Conservation (phyloP, 805 yeast genomes). For the Starmerella stigmatis region DNA sequence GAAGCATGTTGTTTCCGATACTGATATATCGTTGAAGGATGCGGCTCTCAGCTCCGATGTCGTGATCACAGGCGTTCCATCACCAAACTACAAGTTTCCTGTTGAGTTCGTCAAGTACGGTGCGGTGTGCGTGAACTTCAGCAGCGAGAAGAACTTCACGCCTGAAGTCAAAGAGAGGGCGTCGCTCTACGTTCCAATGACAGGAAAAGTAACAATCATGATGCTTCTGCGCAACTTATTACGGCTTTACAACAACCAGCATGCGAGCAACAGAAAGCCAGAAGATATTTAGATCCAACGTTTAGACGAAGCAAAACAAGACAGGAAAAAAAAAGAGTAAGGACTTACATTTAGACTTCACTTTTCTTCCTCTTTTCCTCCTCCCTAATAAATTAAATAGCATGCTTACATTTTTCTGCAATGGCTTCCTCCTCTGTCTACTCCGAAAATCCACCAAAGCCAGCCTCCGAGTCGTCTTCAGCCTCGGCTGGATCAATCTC, state of each 20-base stretch:
- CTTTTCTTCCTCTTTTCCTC: not conserved
- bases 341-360: not conserved
- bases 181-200: conserved; percentile 84
- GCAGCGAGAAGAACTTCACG: conserved; percentile 77
- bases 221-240: conserved; percentile 85
- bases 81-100: conserved; percentile 74
- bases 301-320: no score
- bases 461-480: conserved; percentile 33
- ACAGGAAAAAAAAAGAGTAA: not conserved
- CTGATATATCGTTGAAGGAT: conserved; percentile 44
- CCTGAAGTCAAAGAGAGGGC: conserved; percentile 73
- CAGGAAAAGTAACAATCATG: conserved; percentile 92
- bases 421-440: not conserved
- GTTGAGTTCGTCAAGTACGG: conserved; percentile 71
- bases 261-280: no score
- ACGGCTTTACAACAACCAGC: conserved; percentile 61
- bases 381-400: no score
- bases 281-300: no score
- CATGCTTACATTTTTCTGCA: not conserved
- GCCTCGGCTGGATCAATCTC: conserved; percentile 8
- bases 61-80: conserved; percentile 91
- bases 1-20: conserved; percentile 70
- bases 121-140: conserved; percentile 80
- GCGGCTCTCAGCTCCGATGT: conserved; percentile 75
- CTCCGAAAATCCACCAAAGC: conserved; percentile 20